A percentile compares a stretch with the other conserved stretches of the same genome.
Conservation (phyloP, 23 red algal species). For the Cyanidioschyzon merolae region DNA sequence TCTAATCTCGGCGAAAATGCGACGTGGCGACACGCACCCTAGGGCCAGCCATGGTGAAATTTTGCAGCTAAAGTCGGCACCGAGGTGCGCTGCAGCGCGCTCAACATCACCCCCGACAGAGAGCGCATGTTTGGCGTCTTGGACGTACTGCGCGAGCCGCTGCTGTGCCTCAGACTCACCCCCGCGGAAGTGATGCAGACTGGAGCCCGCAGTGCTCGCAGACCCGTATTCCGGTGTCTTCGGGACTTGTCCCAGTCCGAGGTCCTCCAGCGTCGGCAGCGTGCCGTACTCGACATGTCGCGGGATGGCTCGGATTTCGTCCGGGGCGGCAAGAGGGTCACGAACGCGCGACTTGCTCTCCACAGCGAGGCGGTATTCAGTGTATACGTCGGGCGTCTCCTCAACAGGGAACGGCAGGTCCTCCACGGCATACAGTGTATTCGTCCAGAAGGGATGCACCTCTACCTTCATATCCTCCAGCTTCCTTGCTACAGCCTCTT, state of each 20-base stretch:
- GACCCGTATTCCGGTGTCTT: neutral
- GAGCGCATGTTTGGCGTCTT: conserved; percentile 29
- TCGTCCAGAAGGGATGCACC: conserved; percentile 54
- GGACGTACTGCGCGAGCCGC: conserved; percentile 39
- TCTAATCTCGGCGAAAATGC: conserved; percentile 30
- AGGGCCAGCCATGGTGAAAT: conserved; percentile 85
- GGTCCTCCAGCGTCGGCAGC: conserved; percentile 61
- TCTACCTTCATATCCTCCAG: conserved; percentile 38
- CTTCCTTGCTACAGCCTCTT: conserved; percentile 29
- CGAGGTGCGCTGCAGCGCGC: conserved; percentile 44
- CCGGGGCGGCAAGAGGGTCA: conserved; percentile 32
- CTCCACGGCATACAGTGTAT: conserved; percentile 62
- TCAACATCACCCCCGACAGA: conserved; percentile 1
- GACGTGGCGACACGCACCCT: conserved; percentile 69
- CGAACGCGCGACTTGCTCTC: conserved; percentile 36
- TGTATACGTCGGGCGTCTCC: conserved; percentile 74
- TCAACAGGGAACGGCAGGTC: conserved; percentile 60
- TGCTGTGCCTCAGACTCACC: conserved; percentile 67
- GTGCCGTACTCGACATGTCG: conserved; percentile 34
- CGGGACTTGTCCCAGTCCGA: conserved; percentile 39
- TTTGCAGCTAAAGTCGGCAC: conserved; percentile 68
- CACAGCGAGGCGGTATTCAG: conserved; percentile 54
- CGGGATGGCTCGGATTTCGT: conserved; percentile 32
- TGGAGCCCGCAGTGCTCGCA: neutral
- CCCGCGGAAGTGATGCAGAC: conserved; percentile 27